Evolutionary conservation across 1,139 yeast species (phyloP).

Genomic region (Taphrina wiesneri): DNA sequence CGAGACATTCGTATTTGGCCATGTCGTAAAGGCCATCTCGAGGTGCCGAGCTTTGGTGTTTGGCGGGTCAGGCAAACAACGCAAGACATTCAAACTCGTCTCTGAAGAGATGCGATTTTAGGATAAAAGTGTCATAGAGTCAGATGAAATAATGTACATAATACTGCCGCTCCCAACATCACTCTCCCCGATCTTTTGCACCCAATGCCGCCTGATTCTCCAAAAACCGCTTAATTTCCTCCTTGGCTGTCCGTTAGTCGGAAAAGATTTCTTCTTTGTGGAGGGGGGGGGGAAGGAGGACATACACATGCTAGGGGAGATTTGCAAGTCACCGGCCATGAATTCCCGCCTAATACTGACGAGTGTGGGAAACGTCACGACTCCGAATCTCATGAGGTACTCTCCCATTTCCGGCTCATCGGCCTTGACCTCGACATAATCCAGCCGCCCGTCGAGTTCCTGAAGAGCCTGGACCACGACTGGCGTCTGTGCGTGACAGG

Average conservation of each 20-base stretch:
- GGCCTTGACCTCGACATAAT: slow-evolving; percentile 30
- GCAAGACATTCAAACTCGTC: slow-evolving; percentile 47
- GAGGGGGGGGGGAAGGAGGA: background rate
- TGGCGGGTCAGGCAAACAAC: slow-evolving; percentile 41
- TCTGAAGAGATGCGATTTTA: slow-evolving; percentile 37
- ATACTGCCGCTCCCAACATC: background rate
- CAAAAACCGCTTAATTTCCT: slow-evolving; percentile 5
- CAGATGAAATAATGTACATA: background rate
- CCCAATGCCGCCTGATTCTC: slow-evolving; percentile 11
- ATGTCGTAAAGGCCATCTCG: slow-evolving; percentile 45
- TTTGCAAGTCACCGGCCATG: slow-evolving; percentile 17
- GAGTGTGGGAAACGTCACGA: slow-evolving; percentile 24
- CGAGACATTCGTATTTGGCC: slow-evolving; percentile 48
- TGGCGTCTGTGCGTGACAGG: slow-evolving; percentile 17
- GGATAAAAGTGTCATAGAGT: background rate
- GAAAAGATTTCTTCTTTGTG: no score
- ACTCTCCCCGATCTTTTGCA: slow-evolving; percentile 17
- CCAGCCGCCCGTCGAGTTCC: slow-evolving; percentile 22
- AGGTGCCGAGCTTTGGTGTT: slow-evolving; percentile 42
- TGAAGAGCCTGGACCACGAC: slow-evolving; percentile 15
- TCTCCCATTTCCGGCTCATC: slow-evolving; percentile 25
- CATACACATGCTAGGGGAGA: slow-evolving; percentile 16
- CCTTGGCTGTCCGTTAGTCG: no score
- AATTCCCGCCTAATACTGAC: slow-evolving; percentile 29
- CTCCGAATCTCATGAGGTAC: slow-evolving; percentile 14